These are phyloP conservation scores for Dioscorea zingiberensis DNA, from an alignment of 106 monocot species.

Conservation along the genomic window DNA sequence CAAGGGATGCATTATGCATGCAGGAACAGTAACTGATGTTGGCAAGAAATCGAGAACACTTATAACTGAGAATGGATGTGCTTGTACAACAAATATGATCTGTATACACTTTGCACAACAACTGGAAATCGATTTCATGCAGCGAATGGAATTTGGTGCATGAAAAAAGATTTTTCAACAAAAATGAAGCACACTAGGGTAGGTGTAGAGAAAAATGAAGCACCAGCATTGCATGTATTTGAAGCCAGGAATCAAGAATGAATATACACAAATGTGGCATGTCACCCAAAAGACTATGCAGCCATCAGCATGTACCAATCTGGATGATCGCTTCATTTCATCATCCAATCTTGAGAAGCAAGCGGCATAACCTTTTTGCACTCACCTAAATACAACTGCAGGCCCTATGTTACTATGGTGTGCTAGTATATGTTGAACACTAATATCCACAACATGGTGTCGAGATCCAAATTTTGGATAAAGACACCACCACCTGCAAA, in stretches of 20 bases:
- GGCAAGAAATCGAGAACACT: too few species aligned
- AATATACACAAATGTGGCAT: too few species aligned
- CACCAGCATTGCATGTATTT: too few species aligned
- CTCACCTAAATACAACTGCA: conserved; percentile 17
- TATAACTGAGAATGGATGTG: neutral
- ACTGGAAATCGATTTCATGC: too few species aligned
- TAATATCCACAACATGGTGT: conserved; percentile 23
- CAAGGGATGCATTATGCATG: too few species aligned
- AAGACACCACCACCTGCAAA: too few species aligned
- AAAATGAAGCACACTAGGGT: too few species aligned
- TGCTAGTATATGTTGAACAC: conserved; percentile 7
- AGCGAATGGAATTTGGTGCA: too few species aligned
- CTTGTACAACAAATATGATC: neutral
- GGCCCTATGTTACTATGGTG: conserved; percentile 2
- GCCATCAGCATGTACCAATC: neutral
- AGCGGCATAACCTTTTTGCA: conserved; percentile 22
- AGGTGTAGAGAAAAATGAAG: too few species aligned
- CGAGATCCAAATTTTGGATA: neutral
- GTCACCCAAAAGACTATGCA: neutral
- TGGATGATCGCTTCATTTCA: neutral
- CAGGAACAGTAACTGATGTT: too few species aligned
- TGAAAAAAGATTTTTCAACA: too few species aligned
- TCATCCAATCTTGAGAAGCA: conserved; percentile 6
- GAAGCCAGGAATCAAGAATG: neutral
- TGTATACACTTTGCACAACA: neutral